Evolutionary conservation across 768 basidiomycete species (phyloP), one percentile per base, ranked within the genome.

Genomic region (Boletus eberwhitei): DNA sequence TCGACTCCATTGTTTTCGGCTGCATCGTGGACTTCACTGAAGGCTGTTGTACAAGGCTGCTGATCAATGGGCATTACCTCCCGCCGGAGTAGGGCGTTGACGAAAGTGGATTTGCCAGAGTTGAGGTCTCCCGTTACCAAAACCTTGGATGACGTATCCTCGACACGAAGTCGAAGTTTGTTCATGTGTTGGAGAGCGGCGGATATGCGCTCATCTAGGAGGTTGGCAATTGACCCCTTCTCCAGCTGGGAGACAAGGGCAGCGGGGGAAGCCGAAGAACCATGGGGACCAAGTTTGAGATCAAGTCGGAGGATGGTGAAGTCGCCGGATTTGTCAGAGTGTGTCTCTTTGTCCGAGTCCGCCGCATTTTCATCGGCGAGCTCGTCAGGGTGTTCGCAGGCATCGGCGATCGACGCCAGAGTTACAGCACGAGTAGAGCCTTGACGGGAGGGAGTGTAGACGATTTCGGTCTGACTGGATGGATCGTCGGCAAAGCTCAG

Each of bases 51-150:
- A 71, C 94, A 92, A 4, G 97, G 97, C 69, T 98, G 97, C 68
- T 99, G 94, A 71, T 99, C 97, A 55, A 95, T 87, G 8, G 97
- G 94, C 88, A 99, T 92, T 41, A 97, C 85, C 65, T 91, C 84
- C 7, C 93, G 81, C 43, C 93, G 80, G 5, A 99, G 83, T 34
- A 99, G 77, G 5, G 96, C 92, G 66, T 99, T 99, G 68, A 99
- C 93, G 68, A 99, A 91, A 0, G 97, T 98, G 19, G 94, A 97
- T 74, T 99, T 99, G 64, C 97, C 97, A 35, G 97, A 90, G 70
- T 99, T 99, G 55, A 99, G 80, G 69, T 99, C 97, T 56, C 97
- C 97, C 22, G 97, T 98, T 54, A 99, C 93, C 59, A 99, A 85
- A 47, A 99, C 93, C 70, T 97, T 93, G 64, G 93, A 96, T 1